Evolutionary conservation across 139 green algal genomes (phyloP), one percentile per base, ranked within the genome.

Genomic region (Zygnema circumcarinatum): DNA sequence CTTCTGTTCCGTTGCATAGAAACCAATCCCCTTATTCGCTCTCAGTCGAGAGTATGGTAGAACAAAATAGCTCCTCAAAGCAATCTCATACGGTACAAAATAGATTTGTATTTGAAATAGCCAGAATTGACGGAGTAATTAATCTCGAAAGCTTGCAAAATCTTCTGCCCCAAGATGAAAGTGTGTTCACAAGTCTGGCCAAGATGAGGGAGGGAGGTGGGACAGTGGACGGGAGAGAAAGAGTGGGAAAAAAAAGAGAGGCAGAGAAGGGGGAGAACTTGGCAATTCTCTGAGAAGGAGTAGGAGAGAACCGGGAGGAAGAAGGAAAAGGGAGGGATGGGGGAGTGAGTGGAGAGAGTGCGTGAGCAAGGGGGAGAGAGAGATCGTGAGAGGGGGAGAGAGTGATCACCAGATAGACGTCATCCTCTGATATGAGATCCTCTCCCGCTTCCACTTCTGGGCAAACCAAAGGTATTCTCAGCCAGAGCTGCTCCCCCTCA

Each of bases 401-500:
- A n/a, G n/a, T n/a, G n/a, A 32, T 39, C 40, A 84, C 76, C 76
- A 84, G 11, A n/a, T 75, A 76, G 33, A 84, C 76, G 11, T 31
- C 76, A 1, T 88, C 88, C n/a, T 90, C 88, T 2, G 32, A 53
- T 39, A 31, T 21, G 20, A 74, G 80, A 38, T 35, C 81, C 74
- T 91, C 84, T 35, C 76, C 91, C 22, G 52, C 79, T 41, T 90
- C 39, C 25, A 92, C 20, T 33, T 84, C 89, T 1, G 33, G 47
- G 1, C 74, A n/a, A 2, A 88, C 56, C 69, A 97, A 75, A 0
- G 96, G 95, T 7, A 98, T 90, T 0, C 85, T 92, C 2, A 98
- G 25, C 96, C 96, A 98, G n/a, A 98, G 56, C 21, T 95, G 92
- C n/a, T n/a, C n/a, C n/a, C n/a, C n/a, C n/a, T n/a, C n/a, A n/a